Evolutionary conservation across 106 monocot genomes (phyloP), one percentile per base, ranked within the genome.

Genomic region (Allium sativum): DNA sequence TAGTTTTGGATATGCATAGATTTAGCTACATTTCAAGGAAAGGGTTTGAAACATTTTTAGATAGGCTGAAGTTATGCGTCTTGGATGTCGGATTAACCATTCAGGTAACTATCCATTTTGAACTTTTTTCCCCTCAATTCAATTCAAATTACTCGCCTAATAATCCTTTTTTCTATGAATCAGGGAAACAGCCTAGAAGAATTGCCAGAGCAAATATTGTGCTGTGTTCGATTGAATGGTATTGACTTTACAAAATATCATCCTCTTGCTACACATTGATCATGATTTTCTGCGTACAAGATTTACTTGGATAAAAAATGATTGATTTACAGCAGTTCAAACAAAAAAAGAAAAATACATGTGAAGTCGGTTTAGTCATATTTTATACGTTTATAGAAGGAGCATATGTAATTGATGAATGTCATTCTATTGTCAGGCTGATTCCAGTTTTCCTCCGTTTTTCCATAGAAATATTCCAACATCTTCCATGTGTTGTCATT

Each of bases 161-260:
- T 31, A 31, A 31, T 31, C 31, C 5, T 31, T 31, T 31, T 31
- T 31, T 44, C 16, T 65, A 5, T 16, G 22, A 16, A 53, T 16
- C 84, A 94, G 93, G 93, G 89, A 65, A 94, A 77, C 56, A 94
- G 89, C 70, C 11, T 73, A 31, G 93, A 94, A 65, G 89, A 94
- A 61, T 61, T 94, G 48, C 93, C 89, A 43, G 93, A 94, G 68
- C 78, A 86, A 51, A 53, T 94, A 18, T 65, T 94, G 45, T 94
- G 86, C 58, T 94, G 93, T 73, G 73, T 89, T 58, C 71, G 89
- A 53, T 57, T 94, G 66, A 89, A 84, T 48, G 78, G 81, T 44
- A 78, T 94, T n/a, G 78, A 94, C 52, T 79, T 78, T 50, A 50
- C 73, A 10, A 79, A 81, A 6, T 94, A 89, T 62, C 69, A 76